phyloP scores from a whole-genome alignment of 2,329 filamentous ascomycete genomes.

The Diaporthe sp. region DNA sequence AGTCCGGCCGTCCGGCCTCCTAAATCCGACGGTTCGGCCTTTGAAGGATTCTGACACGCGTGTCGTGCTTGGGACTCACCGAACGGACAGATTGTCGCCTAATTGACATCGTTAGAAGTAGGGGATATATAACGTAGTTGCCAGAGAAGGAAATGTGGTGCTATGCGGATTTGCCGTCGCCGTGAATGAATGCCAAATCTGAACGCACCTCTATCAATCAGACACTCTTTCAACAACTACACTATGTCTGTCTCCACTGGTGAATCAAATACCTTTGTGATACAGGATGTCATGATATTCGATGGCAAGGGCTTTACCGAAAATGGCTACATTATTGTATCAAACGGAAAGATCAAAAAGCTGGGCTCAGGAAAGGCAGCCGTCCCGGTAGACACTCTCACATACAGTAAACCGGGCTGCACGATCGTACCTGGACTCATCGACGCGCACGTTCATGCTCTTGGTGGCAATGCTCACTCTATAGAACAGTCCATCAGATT shows the following conservation, averaged over 20 bases:
- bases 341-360: not conserved
- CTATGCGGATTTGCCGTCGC: too few species aligned
- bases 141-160: not conserved
- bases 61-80: not conserved
- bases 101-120: not conserved
- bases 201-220: too few species aligned
- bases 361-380: not conserved
- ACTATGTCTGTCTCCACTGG: not conserved
- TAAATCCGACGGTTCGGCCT: not conserved
- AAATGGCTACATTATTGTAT: not conserved
- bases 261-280: not conserved
- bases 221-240: too few species aligned
- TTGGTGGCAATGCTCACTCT: not conserved
- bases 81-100: not conserved
- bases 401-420: not conserved
- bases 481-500: conserved; percentile 10
- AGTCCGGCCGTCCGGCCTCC: not conserved
- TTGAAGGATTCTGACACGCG: not conserved
- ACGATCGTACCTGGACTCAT: not conserved
- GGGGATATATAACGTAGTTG: not conserved
- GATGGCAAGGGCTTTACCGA: not conserved
- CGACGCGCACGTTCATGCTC: conserved; percentile 8
- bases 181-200: too few species aligned
- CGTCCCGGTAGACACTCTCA: not conserved
- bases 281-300: not conserved